These are phyloP conservation scores for Xylariaceae sp. DNA, from an alignment of 2,329 filamentous ascomycete species.

Conservation along the genomic window DNA sequence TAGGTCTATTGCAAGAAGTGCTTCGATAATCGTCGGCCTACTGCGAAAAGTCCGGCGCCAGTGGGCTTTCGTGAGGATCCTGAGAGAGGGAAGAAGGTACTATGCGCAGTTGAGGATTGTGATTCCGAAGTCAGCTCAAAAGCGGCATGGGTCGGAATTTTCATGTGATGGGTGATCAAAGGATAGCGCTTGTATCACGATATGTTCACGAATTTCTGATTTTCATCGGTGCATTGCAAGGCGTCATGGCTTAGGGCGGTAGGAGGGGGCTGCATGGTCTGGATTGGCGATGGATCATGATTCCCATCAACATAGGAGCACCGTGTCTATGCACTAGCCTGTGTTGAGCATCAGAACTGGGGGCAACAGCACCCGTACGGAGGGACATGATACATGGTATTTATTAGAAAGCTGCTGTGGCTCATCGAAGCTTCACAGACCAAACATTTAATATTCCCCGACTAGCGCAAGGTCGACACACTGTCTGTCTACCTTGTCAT, in stretches of 20 bases:
- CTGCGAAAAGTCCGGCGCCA: conserved; percentile 39
- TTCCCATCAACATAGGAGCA: conserved; percentile 2
- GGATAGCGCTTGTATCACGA: background rate
- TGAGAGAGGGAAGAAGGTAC: conserved; percentile 44
- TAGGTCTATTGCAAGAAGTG: conserved; percentile 69
- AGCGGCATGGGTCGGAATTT: conserved; percentile 61
- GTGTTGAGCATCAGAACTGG: background rate
- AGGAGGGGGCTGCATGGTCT: background rate
- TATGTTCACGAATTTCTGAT: background rate
- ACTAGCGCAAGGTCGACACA: too few relatives aligned
- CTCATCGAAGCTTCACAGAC: too few relatives aligned
- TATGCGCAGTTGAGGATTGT: conserved; percentile 65
- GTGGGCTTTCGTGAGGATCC: conserved; percentile 48
- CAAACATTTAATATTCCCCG: too few relatives aligned
- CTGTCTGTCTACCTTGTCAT: too few relatives aligned
- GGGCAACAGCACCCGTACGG: background rate
- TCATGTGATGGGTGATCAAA: conserved; percentile 22
- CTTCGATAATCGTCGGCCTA: conserved; percentile 60
- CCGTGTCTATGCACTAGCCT: background rate
- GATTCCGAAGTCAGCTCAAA: conserved; percentile 59
- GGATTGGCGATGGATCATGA: conserved; percentile 3
- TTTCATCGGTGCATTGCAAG: conserved; percentile 22
- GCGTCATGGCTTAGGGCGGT: conserved; percentile 18
- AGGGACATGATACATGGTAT: too few relatives aligned
- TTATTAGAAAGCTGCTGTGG: too few relatives aligned